Evolutionary conservation across 345 rosid species (phyloP).

Genomic region (Gossypium mustelinum): DNA sequence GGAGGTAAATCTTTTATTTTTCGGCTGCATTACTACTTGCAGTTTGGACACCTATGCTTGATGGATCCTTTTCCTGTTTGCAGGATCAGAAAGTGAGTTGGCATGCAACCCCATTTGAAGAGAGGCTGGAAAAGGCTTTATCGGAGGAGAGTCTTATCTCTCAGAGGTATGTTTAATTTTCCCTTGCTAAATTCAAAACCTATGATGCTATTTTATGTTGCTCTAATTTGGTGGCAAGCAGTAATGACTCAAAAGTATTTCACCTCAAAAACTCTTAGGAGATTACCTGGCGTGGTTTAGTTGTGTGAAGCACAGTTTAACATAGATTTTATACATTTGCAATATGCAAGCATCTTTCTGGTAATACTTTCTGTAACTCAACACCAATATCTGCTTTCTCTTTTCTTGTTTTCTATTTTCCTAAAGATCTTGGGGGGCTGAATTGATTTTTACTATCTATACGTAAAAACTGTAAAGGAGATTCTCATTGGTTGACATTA

Average conservation of each 20-base stretch:
- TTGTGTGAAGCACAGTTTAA: neutral
- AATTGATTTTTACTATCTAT: neutral
- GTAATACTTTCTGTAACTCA: neutral
- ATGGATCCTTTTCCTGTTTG: slow-evolving; percentile 16
- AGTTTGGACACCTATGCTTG: slow-evolving; percentile 37
- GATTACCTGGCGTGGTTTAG: too few relatives aligned
- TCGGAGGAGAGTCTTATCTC: slow-evolving; percentile 53
- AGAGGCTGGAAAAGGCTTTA: slow-evolving; percentile 92
- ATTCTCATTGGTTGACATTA: neutral
- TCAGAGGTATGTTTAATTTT: slow-evolving; percentile 40
- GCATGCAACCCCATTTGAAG: slow-evolving; percentile 98
- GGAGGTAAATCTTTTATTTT: slow-evolving; percentile 47
- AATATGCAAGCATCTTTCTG: neutral
- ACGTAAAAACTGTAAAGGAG: neutral
- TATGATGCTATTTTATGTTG: neutral
- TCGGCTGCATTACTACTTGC: slow-evolving; percentile 21
- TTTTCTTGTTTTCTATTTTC: neutral
- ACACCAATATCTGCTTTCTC: neutral
- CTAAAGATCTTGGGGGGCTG: neutral
- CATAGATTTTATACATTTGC: neutral
- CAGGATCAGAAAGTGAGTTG: slow-evolving; percentile 97
- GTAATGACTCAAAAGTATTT: too few relatives aligned
- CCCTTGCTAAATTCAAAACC: neutral
- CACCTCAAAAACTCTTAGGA: too few relatives aligned
- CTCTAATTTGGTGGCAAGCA: neutral